Evolutionary conservation across 139 green algal species (phyloP).

Genomic region (Tetraselmis striata): DNA sequence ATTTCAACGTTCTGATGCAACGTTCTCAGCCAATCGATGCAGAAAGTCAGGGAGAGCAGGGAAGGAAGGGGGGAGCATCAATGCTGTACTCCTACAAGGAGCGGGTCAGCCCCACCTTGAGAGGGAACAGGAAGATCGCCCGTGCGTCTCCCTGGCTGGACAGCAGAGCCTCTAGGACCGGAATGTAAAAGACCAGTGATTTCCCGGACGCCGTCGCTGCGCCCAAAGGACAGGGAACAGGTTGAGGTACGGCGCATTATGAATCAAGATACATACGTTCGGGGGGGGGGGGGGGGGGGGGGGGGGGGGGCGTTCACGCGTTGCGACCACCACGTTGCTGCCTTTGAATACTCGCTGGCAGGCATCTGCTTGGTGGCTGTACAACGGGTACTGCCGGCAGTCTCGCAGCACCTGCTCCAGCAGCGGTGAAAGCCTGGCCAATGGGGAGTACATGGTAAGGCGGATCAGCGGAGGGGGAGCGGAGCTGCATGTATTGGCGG

Average conservation of each 20-base stretch:
- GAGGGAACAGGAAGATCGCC: neutral
- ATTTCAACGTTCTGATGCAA: too few species aligned
- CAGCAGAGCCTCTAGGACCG: conserved; percentile 6
- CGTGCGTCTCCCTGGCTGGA: neutral
- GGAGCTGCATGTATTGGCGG: neutral
- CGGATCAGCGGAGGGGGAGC: neutral
- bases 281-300: too few species aligned
- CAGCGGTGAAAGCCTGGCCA: neutral
- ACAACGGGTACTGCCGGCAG: neutral
- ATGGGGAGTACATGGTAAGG: too few species aligned
- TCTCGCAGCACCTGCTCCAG: neutral
- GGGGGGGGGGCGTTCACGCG: neutral
- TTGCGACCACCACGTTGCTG: conserved; percentile 6
- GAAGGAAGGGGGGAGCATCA: too few species aligned
- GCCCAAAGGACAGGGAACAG: too few species aligned
- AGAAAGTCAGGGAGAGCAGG: too few species aligned
- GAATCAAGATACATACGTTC: neutral
- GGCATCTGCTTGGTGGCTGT: conserved; percentile 5
- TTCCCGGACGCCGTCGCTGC: conserved; percentile 12
- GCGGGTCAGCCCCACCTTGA: neutral
- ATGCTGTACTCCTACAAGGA: too few species aligned
- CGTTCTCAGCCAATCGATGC: too few species aligned
- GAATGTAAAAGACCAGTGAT: conserved; percentile 8
- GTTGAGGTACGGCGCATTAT: too few species aligned
- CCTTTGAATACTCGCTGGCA: conserved; percentile 2